Evolutionary conservation across 192 early-diverging fungal species (phyloP).

Genomic region (Backusella liffmaniae): DNA sequence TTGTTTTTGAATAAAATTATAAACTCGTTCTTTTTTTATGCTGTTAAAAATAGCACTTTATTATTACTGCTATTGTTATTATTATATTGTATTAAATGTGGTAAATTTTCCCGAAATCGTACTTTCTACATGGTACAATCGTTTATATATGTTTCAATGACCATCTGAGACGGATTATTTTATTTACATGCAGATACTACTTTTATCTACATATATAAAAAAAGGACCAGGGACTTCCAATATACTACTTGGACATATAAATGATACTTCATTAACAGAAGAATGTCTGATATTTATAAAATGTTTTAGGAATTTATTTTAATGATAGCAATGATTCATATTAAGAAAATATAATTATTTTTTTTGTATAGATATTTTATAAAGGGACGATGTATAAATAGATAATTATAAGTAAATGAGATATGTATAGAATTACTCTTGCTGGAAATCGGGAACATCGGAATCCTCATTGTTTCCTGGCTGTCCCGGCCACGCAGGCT

Average conservation of each 20-base stretch:
- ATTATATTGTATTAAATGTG: no score
- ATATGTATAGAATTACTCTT: not conserved
- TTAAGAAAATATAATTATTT: no score
- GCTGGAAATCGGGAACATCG: not conserved
- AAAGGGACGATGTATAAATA: no score
- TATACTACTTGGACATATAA: not conserved
- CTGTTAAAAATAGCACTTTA: no score
- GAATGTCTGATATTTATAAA: not conserved
- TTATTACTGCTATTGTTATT: no score
- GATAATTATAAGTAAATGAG: no score
- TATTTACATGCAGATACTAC: not conserved
- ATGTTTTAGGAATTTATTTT: not conserved
- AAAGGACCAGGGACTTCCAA: not conserved
- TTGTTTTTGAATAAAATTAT: no score
- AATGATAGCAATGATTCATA: not conserved
- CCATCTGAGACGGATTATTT: not conserved
- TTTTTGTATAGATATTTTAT: no score
- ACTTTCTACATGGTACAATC: no score
- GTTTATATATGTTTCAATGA: no score
- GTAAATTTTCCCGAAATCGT: no score
- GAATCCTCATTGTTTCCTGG: not conserved
- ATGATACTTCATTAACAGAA: not conserved
- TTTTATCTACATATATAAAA: not conserved
- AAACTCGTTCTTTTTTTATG: no score
- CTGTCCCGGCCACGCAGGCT: conserved; percentile 40